Evolutionary conservation across 169 alveolate genomes (phyloP).

Genomic region (Eimeria acervulina): DNA sequence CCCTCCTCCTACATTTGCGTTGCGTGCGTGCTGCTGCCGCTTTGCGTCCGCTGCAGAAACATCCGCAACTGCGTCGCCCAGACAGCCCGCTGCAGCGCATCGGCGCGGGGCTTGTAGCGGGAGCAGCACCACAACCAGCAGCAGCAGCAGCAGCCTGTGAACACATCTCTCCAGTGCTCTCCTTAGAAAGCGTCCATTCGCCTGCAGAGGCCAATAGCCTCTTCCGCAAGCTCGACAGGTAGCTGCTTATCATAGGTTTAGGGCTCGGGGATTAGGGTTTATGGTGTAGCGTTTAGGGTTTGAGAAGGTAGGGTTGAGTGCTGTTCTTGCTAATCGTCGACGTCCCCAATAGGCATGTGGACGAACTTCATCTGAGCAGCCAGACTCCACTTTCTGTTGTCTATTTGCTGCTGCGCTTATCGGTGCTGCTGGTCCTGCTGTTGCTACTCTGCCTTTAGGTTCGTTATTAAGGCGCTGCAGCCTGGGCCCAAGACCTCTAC

Average conservation of each 20-base stretch:
- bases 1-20: neutral
- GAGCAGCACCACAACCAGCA: neutral
- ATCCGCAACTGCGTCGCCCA: constrained; percentile 47
- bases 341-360: neutral
- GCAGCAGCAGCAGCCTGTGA: constrained; percentile 40
- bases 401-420: neutral
- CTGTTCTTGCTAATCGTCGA: neutral
- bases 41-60: constrained; percentile 28
- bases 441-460: constrained; percentile 26
- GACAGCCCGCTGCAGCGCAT: constrained; percentile 44
- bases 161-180: constrained; percentile 30
- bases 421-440: neutral
- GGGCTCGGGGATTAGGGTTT: constrained; percentile 29
- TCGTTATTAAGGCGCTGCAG: neutral
- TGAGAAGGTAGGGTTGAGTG: neutral
- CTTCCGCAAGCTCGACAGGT: constrained; percentile 51
- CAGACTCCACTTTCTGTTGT: neutral
- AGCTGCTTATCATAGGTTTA: neutral
- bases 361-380: neutral
- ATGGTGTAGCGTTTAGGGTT: constrained; percentile 16
- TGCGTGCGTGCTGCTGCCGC: neutral
- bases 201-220: constrained; percentile 38
- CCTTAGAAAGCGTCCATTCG: constrained; percentile 39
- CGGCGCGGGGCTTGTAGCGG: neutral
- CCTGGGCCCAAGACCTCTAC: neutral